phyloP scores from a whole-genome alignment of 352 stramenopile species.

The Phytopythium litorale region DNA sequence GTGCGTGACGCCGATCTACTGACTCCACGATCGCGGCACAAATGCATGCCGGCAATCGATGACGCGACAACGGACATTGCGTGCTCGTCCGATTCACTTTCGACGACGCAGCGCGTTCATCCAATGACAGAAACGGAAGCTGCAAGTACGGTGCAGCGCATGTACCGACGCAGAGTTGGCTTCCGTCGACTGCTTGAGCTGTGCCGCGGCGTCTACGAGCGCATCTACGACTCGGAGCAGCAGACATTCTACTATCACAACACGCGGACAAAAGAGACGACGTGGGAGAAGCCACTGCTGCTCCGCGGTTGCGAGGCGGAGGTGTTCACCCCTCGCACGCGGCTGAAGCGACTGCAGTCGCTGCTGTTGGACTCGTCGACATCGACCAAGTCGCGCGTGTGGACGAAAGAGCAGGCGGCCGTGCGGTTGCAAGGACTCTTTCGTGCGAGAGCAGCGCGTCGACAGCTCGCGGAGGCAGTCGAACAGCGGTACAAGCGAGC shows the following conservation, averaged over 20 bases:
- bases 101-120: constrained; percentile 3
- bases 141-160: constrained; percentile 51
- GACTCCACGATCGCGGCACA: constrained; percentile 41
- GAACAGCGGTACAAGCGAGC: constrained; percentile 53
- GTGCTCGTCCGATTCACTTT: background rate
- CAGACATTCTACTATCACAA: constrained; percentile 77
- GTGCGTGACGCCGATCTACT: constrained; percentile 59
- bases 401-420: constrained; percentile 47
- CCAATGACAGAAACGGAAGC: constrained; percentile 33
- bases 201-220: constrained; percentile 55
- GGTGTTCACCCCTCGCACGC: constrained; percentile 48
- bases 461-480: constrained; percentile 30
- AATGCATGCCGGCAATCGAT: background rate
- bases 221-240: constrained; percentile 56
- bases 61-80: constrained; percentile 1
- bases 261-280: constrained; percentile 60
- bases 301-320: constrained; percentile 35
- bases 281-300: constrained; percentile 63
- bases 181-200: constrained; percentile 42
- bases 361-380: constrained; percentile 9
- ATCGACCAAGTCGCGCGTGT: constrained; percentile 12
- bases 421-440: constrained; percentile 55
- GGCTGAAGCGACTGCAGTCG: constrained; percentile 31
- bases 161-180: constrained; percentile 38
- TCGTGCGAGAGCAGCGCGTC: constrained; percentile 40